Evolutionary conservation across 768 basidiomycete species (phyloP), one percentile per base, ranked within the genome.

Genomic region (Neoboletus brunneissimus): DNA sequence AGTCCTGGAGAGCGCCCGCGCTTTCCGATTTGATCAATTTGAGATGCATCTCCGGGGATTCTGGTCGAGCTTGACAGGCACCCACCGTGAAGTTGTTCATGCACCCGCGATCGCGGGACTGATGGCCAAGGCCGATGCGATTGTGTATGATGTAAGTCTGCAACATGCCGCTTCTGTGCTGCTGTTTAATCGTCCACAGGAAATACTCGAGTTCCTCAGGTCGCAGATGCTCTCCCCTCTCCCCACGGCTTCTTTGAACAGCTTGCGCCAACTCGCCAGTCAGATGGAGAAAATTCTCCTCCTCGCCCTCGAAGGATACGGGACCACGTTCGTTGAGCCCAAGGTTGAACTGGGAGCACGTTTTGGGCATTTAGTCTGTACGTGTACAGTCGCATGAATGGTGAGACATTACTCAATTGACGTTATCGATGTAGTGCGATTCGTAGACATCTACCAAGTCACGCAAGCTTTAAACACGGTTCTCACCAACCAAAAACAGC

Each of bases 221-320:
- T 85, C 85, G 4, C 91, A 92, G 69, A 89, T 94, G 83, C 79
- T 93, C 42, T 87, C 87, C 9, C 82, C 88, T 16, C 85, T 94
- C 44, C 76, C 88, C 1, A 73, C 88, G 2, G 64, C 82, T 42
- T 84, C 89, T 3, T 71, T 94, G 48, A 81, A 81, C 13, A 88
- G 81, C 65, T 77, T 94, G 53, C 86, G 90, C 37, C 87, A 89
- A 67, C 77, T 94, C 52, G 91, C 93, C 13, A 83, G 89, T 66
- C 92, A 93, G 76, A 92, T 94, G 90, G 92, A 94, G 68, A 92
- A 91, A 72, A 88, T 93, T 47, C 76, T 94, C 20, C 77, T 94
- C 43, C 78, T 87, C 48, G 89, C 93, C 16, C 77, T 94, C 31
- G 89, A 91, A 55, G 81, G 81, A 57, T 94, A 93, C 57, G 89